Conservation (phyloP, 1,139 yeast genomes). For the Kodamaea derodonti region DNA sequence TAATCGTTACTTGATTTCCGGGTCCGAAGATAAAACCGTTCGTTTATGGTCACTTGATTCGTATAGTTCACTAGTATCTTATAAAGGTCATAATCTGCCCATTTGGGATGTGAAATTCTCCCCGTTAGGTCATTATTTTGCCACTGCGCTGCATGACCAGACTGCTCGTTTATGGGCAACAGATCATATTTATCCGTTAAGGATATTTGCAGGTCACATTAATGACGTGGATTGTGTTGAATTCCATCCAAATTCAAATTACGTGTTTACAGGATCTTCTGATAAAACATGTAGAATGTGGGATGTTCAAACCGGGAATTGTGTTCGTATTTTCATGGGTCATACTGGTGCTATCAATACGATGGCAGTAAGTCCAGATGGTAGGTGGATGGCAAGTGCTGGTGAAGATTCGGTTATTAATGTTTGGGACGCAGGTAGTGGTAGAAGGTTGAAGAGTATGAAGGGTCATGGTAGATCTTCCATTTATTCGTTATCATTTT, state of each 20-base stretch:
- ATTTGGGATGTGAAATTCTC: slow-evolving; percentile 96
- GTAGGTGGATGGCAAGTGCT: slow-evolving; percentile 93
- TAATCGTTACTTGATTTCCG: slow-evolving; percentile 71
- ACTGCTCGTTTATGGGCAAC: slow-evolving; percentile 98
- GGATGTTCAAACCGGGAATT: slow-evolving; percentile 87
- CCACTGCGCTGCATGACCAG: slow-evolving; percentile 95
- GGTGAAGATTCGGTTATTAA: slow-evolving; percentile 90
- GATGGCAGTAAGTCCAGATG: slow-evolving; percentile 91
- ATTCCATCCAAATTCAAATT: slow-evolving; percentile 95
- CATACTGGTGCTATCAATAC: slow-evolving; percentile 86
- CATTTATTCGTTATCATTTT: slow-evolving; percentile 80
- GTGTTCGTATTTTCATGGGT: slow-evolving; percentile 92
- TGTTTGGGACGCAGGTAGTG: slow-evolving; percentile 94
- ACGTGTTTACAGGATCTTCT: slow-evolving; percentile 89
- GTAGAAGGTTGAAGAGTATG: slow-evolving; percentile 76
- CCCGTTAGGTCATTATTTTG: slow-evolving; percentile 95
- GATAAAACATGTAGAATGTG: slow-evolving; percentile 98
- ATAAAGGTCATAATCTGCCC: slow-evolving; percentile 94
- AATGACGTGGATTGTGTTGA: slow-evolving; percentile 94
- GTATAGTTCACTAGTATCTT: slow-evolving; percentile 82
- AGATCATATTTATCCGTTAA: slow-evolving; percentile 92
- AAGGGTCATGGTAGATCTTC: slow-evolving; percentile 90
- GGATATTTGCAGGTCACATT: slow-evolving; percentile 96
- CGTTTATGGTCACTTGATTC: slow-evolving; percentile 95
- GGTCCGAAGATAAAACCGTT: slow-evolving; percentile 90